A percentile compares a stretch with the other conserved stretches of the same genome.
Evolutionary conservation across 2,329 filamentous ascomycete genomes (phyloP).

Genomic region (Verticillium isaacii): DNA sequence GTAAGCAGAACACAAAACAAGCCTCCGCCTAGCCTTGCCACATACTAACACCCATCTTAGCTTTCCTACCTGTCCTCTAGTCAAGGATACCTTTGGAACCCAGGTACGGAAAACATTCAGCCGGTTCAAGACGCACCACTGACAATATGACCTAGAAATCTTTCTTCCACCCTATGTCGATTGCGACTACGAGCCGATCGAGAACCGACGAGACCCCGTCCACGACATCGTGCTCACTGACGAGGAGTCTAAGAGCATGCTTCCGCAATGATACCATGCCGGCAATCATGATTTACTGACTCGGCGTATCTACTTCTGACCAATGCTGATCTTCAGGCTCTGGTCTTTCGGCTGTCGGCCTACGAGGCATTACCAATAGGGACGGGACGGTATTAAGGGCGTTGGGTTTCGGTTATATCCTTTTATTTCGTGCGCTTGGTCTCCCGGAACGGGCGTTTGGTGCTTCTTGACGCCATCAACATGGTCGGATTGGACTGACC

Average conservation of each 20-base stretch:
- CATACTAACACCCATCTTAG: slow-evolving; percentile 31
- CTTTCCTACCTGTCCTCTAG: slow-evolving; percentile 76
- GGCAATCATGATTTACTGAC: slow-evolving; percentile 1
- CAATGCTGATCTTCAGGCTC: neutral
- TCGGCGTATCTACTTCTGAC: slow-evolving; percentile 2
- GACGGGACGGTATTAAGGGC: neutral
- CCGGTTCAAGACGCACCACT: slow-evolving; percentile 2
- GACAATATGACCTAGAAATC: slow-evolving; percentile 51
- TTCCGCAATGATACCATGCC: slow-evolving; percentile 49
- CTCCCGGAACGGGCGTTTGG: neutral
- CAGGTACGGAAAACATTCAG: slow-evolving; percentile 43
- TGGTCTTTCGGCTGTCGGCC: neutral
- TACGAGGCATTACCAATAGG: neutral
- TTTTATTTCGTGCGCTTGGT: neutral
- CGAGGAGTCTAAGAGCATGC: slow-evolving; percentile 66
- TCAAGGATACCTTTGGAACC: slow-evolving; percentile 81
- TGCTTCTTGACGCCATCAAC: neutral
- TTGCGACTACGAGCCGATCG: slow-evolving; percentile 69
- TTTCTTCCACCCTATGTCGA: slow-evolving; percentile 76
- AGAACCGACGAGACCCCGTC: slow-evolving; percentile 71
- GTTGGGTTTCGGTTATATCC: neutral
- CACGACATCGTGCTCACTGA: slow-evolving; percentile 74
- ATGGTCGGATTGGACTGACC: neutral
- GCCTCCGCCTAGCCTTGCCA: neutral
- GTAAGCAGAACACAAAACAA: slow-evolving; percentile 38